A percentile compares a stretch with the other conserved stretches of the same genome.
These are phyloP conservation scores for Solanum stenotomum DNA, from an alignment of 257 asterid species.

Conservation along the genomic window DNA sequence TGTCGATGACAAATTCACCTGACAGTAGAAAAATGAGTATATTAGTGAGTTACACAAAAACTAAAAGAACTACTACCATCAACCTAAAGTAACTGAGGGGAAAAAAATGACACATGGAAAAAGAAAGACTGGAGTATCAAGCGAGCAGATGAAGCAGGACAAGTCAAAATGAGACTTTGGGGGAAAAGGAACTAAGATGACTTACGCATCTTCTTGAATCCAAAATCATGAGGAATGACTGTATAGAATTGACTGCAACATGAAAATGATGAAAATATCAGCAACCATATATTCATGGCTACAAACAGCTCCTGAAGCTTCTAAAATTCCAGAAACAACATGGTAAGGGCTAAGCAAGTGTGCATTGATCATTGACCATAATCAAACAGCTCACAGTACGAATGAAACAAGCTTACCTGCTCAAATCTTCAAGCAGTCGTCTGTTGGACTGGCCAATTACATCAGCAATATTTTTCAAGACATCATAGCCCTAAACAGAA, in stretches of 20 bases:
- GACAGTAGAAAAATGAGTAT: conserved; percentile 16
- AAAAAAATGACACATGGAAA: neutral
- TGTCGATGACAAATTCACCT: conserved; percentile 85
- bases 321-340: neutral
- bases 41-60: neutral
- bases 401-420: conserved; percentile 42
- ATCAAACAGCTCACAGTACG: neutral
- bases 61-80: neutral
- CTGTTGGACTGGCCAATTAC: conserved; percentile 58
- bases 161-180: neutral
- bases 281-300: neutral
- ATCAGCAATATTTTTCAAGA: conserved; percentile 76
- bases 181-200: conserved; percentile 16
- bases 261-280: neutral
- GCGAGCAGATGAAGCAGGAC: neutral
- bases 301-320: neutral
- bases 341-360: neutral
- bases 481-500: conserved; percentile 65
- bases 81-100: neutral
- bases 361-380: neutral
- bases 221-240: conserved; percentile 92
- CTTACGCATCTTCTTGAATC: conserved; percentile 73
- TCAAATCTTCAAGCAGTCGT: conserved; percentile 62
- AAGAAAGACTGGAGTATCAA: neutral
- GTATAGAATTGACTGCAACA: conserved; percentile 86